Evolutionary conservation across 352 stramenopile species (phyloP), one percentile per base, ranked within the genome.

Genomic region (Thalassiosira ordinaria): DNA sequence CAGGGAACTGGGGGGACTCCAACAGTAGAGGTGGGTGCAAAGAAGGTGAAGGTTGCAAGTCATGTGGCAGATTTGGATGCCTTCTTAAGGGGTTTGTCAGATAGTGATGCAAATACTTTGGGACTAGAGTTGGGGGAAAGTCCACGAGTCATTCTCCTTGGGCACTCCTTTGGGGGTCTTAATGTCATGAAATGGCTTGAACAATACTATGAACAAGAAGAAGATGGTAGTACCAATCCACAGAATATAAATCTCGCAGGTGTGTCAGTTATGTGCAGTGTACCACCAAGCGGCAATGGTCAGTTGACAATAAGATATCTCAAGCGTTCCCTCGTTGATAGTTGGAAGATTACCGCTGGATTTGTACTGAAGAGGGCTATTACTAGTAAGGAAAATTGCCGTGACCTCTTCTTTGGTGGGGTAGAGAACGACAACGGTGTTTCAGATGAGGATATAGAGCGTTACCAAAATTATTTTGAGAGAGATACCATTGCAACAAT

Each of bases 241-340:
- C 2, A 51, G 22, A 41, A 59, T 22, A 65, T 83, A 5, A 77
- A 82, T 47, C 78, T 91, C 33, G 56, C 56, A 33, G 90, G 89
- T 8, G 83, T 89, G 16, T 86, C 85, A 14, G 82, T 89, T 22
- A 74, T 95, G 47, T 96, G 92, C 64, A 91, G 84, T 22, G 91
- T 95, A 9, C 92, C 92, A 29, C 92, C 92, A 0, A 91, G 70
- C 61, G 92, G 92, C 8, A 96, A 95, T 78, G 90, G 91, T 7
- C 80, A 80, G 8, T 92, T 95, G 83, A 95, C 90, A 4, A 78
- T 89, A 64, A 78, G 92, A 24, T 94, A 89, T 68, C 66, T 96
- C 16, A 51, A 66, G 27, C 76, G 91, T 76, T 91, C 84, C 11
- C 56, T 91, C 0, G 2, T 53, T 7, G 78, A 91, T 49, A 89